Evolutionary conservation across 2,329 filamentous ascomycete species (phyloP), one percentile per base, ranked within the genome.

Genomic region (Xylaria sp.): DNA sequence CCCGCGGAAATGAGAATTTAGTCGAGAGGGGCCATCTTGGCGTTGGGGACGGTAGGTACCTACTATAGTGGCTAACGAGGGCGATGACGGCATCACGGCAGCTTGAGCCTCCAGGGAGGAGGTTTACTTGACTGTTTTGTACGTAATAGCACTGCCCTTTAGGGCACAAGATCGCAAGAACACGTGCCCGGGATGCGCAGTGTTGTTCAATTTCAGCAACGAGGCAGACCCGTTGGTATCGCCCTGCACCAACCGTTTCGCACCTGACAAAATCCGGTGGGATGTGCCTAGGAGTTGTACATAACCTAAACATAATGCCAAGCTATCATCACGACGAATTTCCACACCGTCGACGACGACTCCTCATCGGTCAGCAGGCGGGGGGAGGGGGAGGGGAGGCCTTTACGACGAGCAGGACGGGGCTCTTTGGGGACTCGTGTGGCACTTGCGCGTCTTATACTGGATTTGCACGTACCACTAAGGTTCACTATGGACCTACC

Each of bases 101-200:
- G 57, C 43, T 56, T 50, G 52, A 58, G 58, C 58, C 52, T 58
- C 58, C 45, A 56, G 40, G 44, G 52, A 54, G 47, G 44, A 52
- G 44, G 45, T 59, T 62, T 52, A 48, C 56, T 57, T 59, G 57
- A 46, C 48, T 62, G 60, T 56, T 55, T 67, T 66, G 63, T 67
- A 67, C 64, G 64, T 67, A 67, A 67, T 67, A 63, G 63, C 54
- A 62, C 56, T 34, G 11, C 24, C 6, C 11, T 26, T 26, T 11
- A 11, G 24, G 24, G 6, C 24, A 26, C 24, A 26, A n/a, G 24
- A 11, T 26, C 11, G 24, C 24, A 5, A 26, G 29, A 34, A 34
- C 29, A 34, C 29, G 29, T 34, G 29, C 29, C 29, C 4, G 8
- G 9, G 11, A 13, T 34, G 29, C 29, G 29, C 29, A 34, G 16